Evolutionary conservation across 768 basidiomycete species (phyloP), one percentile per base, ranked within the genome.

Genomic region (Tubosaeta sp.): DNA sequence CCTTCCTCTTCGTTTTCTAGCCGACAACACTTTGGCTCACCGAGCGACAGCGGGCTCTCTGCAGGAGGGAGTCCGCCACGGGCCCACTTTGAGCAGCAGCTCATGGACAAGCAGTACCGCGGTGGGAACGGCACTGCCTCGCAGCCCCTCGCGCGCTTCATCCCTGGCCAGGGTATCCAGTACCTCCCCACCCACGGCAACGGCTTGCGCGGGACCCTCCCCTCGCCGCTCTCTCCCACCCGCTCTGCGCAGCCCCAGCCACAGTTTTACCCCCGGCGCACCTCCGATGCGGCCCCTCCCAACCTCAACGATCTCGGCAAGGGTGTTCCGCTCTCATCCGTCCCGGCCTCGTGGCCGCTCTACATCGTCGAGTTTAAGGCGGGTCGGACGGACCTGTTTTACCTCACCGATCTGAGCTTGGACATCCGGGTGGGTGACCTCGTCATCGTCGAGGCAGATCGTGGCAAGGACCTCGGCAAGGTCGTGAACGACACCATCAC

Each of bases 361-460:
- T 97, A 82, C 77, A 95, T 97, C 60, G 88, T 97, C 61, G 90
- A 97, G 69, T 99, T 99, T 79, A 99, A 97, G 72, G 95, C 95
- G 0, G 92, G 93, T 0, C 83, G 95, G 37, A 93, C 93, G 56
- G 95, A 98, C 68, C 73, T 99, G 26, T 98, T 94, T 72, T 98
- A 97, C 69, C 78, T 86, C 55, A 87, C 85, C 1, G 89, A 95
- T 63, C 75, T 78, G 54, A 63, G 76, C 60, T 62, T 81, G 35
- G 72, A 78, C 33, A 83, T 97, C 55, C 80, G 83, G 6, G 84
- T 88, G 19, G 95, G 93, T 2, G 95, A 97, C 65, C 74, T 93
- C 34, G 95, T 98, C 55, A 93, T 97, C 56, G 95, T 98, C 16
- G 95, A 98, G 69, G 95, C 93, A 27, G 95, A 98, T 67, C 78